These are phyloP conservation scores for Clitopilus hobsonii DNA, from an alignment of 768 basidiomycete species.

Conservation along the genomic window DNA sequence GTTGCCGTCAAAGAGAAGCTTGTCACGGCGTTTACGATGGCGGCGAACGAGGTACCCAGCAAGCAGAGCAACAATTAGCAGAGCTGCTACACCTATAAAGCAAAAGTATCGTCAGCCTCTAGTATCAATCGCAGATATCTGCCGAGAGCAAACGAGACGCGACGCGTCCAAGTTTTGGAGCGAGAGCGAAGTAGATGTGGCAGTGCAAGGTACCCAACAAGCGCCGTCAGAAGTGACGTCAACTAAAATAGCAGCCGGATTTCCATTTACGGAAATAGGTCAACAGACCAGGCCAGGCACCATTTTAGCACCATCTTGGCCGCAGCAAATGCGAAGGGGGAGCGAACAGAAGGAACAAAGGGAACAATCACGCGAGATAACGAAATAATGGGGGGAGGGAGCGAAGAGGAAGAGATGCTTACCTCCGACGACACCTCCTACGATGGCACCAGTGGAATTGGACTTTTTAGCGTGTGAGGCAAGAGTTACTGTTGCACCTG, in stretches of 20 bases:
- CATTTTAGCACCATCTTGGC: neutral
- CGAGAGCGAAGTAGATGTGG: too few relatives aligned
- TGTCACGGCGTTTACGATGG: slow-evolving; percentile 15
- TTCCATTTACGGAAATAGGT: neutral
- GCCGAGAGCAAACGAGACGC: neutral
- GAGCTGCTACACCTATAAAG: slow-evolving; percentile 22
- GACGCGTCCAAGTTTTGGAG: too few relatives aligned
- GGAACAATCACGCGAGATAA: too few relatives aligned
- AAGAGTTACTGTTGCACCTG: slow-evolving; percentile 17
- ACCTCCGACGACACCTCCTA: slow-evolving; percentile 51
- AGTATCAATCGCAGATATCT: neutral
- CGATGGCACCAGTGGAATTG: slow-evolving; percentile 36
- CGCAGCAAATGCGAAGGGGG: neutral
- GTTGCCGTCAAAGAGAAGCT: slow-evolving; percentile 33
- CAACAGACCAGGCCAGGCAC: neutral
- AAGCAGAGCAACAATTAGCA: slow-evolving; percentile 18
- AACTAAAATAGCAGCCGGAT: neutral
- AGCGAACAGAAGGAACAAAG: neutral
- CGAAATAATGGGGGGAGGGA: too few relatives aligned
- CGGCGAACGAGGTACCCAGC: slow-evolving; percentile 22
- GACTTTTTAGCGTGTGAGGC: slow-evolving; percentile 1
- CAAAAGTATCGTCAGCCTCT: neutral
- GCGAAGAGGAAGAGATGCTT: slow-evolving; percentile 6
- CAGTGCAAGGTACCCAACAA: neutral
- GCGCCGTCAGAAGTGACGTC: neutral